Percentiles rank a stretch among this genome's conserved stretches.
These are phyloP conservation scores for Leucaena leucocephala DNA, from an alignment of 306 rosid species.

Conservation along the genomic window DNA sequence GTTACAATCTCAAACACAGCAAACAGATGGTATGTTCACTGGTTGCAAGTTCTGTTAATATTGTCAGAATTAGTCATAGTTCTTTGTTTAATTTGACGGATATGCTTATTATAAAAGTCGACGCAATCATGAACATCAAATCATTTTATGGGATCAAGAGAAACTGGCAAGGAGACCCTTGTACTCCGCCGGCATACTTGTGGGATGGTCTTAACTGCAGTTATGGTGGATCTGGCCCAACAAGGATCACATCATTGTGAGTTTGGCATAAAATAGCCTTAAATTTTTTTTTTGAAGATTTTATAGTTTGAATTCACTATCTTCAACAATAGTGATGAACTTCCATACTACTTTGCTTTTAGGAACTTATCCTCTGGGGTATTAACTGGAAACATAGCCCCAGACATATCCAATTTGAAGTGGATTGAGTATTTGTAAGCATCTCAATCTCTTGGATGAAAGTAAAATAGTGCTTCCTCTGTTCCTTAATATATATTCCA, in stretches of 20 bases:
- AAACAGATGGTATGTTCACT: conserved; percentile 37
- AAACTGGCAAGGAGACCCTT: conserved; percentile 56
- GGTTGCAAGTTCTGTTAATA: not conserved
- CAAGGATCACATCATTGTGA: conserved; percentile 43
- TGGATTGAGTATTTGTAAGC: conserved; percentile 46
- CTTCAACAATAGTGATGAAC: conserved; percentile 19
- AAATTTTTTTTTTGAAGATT: not conserved
- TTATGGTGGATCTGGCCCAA: conserved; percentile 35
- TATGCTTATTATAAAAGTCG: conserved; percentile 30
- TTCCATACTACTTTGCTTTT: conserved; percentile 12
- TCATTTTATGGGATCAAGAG: conserved; percentile 46
- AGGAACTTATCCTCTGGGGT: conserved; percentile 51
- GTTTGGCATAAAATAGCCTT: conserved; percentile 6
- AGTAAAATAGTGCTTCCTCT: no score
- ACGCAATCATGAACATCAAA: conserved; percentile 39
- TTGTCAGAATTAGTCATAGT: not conserved
- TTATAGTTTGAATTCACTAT: not conserved
- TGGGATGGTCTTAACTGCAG: conserved; percentile 54
- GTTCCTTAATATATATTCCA: no score
- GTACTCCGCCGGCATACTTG: conserved; percentile 31
- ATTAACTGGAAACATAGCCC: conserved; percentile 44
- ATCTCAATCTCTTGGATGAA: conserved; percentile 7
- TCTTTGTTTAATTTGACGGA: conserved; percentile 13
- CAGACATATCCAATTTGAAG: conserved; percentile 39
- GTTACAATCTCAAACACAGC: conserved; percentile 41